Evolutionary conservation across 805 yeast genomes (phyloP).

Genomic region (Ascoidea asiatica): DNA sequence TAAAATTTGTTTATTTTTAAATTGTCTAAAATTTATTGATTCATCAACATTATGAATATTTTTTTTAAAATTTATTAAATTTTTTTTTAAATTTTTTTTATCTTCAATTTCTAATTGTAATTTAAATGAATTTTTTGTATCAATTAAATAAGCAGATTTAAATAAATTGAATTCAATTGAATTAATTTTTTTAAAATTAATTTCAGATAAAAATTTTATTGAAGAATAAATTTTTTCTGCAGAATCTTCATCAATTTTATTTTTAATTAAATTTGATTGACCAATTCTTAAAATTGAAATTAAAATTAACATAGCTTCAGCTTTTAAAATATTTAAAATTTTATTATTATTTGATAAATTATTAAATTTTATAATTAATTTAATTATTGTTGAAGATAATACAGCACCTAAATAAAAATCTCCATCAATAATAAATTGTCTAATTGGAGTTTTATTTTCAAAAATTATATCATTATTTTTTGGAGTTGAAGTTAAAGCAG

Average conservation of each 20-base stretch:
- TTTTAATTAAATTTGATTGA: slow-evolving; percentile 51
- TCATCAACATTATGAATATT: slow-evolving; percentile 62
- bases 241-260: slow-evolving; percentile 89
- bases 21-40: slow-evolving; percentile 66
- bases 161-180: slow-evolving; percentile 25
- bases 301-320: slow-evolving; percentile 88
- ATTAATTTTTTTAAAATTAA: slow-evolving; percentile 30
- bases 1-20: slow-evolving; percentile 16
- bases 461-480: slow-evolving; percentile 20
- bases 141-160: slow-evolving; percentile 69
- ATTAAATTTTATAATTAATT: slow-evolving; percentile 67
- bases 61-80: slow-evolving; percentile 22
- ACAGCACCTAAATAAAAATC: slow-evolving; percentile 88
- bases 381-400: slow-evolving; percentile 76
- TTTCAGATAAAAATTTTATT: slow-evolving; percentile 64
- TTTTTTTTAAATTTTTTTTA: slow-evolving; percentile 40
- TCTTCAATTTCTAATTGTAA: slow-evolving; percentile 52
- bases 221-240: slow-evolving; percentile 89
- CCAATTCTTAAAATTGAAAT: slow-evolving; percentile 87
- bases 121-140: slow-evolving; percentile 76
- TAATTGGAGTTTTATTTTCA: slow-evolving; percentile 52
- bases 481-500: slow-evolving; percentile 49
- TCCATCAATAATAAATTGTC: slow-evolving; percentile 72
- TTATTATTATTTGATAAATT: slow-evolving; percentile 39
- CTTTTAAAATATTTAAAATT: slow-evolving; percentile 70